Evolutionary conservation across 1,139 yeast genomes (phyloP), one percentile per base, ranked within the genome.

Genomic region (Hyphopichia khmerensis): DNA sequence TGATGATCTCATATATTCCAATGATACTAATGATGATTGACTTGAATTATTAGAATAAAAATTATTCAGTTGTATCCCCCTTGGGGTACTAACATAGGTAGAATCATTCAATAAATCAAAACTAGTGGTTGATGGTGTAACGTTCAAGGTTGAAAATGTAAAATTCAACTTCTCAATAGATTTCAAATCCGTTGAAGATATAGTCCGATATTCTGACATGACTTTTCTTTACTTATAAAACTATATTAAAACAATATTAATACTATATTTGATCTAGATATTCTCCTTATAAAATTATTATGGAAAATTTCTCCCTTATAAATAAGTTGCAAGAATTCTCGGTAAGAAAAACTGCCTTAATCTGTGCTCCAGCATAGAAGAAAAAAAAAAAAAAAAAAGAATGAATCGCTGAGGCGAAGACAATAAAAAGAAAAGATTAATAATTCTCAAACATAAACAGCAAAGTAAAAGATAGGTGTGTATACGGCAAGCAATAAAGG

Each of bases 181-280:
- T 31, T 36, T 36, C 14, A 36, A 14, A 23, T 36, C 39, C n/a
- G 39, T 36, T 4, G 39, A 17, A 7, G 23, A n/a, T 19, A 36
- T 29, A 5, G 39, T 36, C 14, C 39, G 19, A 19, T 36, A 36
- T 4, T 17, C 13, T 4, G 39, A 29, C 39, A 36, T n/a, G n/a
- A n/a, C n/a, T 36, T 16, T 16, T 27, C 13, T 11, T 11, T 7
- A 15, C 15, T 6, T 7, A 31, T 31, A 5, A 9, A n/a, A n/a
- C 24, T 21, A 21, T 21, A 21, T 8, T 21, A 8, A 21, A 8
- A 21, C 24, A 21, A 6, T 8, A 8, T 21, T 21, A 21, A 6
- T 21, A 8, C 8, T 21, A 5, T 21, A 21, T 8, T 21, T 21
- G 5, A 21, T 21, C 24, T 21, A 8, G 24, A 6, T 5, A 21